Conservation (phyloP, 176 grass and related monocot genomes). For the Coix lacrymajobi region DNA sequence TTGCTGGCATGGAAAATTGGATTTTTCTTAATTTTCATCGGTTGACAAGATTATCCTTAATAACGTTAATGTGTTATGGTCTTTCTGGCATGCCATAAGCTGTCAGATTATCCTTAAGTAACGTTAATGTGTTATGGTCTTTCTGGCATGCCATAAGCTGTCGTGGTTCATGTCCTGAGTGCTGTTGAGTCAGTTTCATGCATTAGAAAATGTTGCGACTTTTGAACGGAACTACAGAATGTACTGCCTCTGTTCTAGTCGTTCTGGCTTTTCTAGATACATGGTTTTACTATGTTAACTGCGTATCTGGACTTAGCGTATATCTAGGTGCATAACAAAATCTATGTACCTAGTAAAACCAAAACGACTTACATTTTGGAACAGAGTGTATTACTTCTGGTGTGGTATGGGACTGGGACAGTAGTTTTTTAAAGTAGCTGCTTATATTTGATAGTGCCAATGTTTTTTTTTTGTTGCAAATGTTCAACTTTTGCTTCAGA, state of each 20-base stretch:
- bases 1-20: neutral
- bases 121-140: neutral
- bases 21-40: neutral
- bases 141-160: neutral
- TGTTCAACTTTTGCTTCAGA: neutral
- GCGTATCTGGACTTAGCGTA: neutral
- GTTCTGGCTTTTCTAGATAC: neutral
- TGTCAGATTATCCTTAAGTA: neutral
- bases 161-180: slow-evolving; percentile 13
- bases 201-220: slow-evolving; percentile 3
- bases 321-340: neutral
- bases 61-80: neutral
- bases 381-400: neutral
- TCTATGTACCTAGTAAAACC: neutral
- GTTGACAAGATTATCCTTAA: neutral
- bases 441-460: slow-evolving; percentile 12
- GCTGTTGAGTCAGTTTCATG: neutral
- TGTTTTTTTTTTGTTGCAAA: no score
- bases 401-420: neutral
- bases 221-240: slow-evolving; percentile 10
- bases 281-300: neutral
- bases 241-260: neutral
- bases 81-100: neutral
- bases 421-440: slow-evolving; percentile 8
- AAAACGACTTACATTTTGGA: neutral